Percentiles rank a stretch among this genome's conserved stretches.
These are phyloP conservation scores for Ehretia macrophylla DNA, from an alignment of 257 asterid species.

Conservation along the genomic window DNA sequence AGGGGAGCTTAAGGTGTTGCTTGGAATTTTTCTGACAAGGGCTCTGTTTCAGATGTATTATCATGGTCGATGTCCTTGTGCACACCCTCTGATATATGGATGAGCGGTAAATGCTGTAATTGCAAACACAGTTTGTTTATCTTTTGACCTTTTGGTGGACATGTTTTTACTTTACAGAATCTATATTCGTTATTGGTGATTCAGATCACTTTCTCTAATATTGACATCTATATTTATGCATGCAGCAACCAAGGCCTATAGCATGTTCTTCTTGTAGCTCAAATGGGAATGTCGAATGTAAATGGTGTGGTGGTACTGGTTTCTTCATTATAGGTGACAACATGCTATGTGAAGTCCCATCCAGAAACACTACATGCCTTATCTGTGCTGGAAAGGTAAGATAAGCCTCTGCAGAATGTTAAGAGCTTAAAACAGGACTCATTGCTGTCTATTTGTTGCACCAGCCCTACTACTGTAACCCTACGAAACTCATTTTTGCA, in stretches of 20 bases:
- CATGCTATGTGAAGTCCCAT: slow-evolving; percentile 93
- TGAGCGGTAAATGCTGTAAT: too few relatives aligned
- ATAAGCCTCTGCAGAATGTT: not conserved
- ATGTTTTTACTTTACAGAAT: too few relatives aligned
- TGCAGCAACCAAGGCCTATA: slow-evolving; percentile 89
- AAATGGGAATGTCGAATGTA: slow-evolving; percentile 78
- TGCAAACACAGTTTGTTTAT: too few relatives aligned
- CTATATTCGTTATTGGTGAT: not conserved
- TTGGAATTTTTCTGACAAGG: too few relatives aligned
- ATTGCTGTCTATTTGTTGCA: not conserved
- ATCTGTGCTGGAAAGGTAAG: slow-evolving; percentile 81
- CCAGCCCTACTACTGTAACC: not conserved
- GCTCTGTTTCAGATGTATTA: too few relatives aligned
- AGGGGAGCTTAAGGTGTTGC: too few relatives aligned
- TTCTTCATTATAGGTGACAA: slow-evolving; percentile 91
- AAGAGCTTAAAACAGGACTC: not conserved
- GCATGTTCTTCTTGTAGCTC: slow-evolving; percentile 73
- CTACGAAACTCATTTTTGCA: not conserved
- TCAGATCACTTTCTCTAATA: slow-evolving; percentile 12
- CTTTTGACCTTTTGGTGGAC: too few relatives aligned
- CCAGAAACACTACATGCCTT: slow-evolving; percentile 76
- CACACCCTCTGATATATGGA: too few relatives aligned
- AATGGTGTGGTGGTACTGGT: slow-evolving; percentile 95
- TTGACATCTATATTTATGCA: slow-evolving; percentile 7
- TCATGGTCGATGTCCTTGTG: too few relatives aligned